Percentiles rank a stretch among this genome's conserved stretches.
phyloP scores from a whole-genome alignment of 2,329 filamentous ascomycete species.

The Hirsutella thompsonii region DNA sequence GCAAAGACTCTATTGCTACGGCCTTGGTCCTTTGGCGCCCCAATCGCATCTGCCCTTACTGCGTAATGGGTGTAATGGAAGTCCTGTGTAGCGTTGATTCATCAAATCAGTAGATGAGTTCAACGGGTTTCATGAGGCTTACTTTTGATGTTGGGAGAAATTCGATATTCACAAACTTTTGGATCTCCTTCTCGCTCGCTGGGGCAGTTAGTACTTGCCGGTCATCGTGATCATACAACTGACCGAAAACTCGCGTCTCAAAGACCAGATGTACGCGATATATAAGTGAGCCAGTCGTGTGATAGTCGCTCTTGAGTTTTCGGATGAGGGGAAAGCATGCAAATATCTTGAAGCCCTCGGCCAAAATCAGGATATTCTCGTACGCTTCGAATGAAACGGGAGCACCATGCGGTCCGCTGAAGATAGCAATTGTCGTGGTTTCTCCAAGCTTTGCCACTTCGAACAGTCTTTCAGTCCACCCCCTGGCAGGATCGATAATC shows the following conservation, averaged over 20 bases:
- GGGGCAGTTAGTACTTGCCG: neutral
- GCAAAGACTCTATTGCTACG: neutral
- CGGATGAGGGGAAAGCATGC: neutral
- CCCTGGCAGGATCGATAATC: neutral
- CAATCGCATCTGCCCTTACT: neutral
- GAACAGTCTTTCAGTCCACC: neutral
- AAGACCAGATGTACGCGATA: too few species aligned
- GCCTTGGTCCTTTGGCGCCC: neutral
- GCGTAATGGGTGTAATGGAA: neutral
- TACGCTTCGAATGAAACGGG: neutral
- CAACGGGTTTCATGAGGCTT: neutral
- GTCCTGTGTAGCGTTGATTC: too few species aligned
- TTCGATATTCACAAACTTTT: neutral
- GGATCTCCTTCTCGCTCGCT: neutral
- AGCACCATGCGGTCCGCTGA: neutral
- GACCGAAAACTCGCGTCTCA: too few species aligned
- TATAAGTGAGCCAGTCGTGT: neutral
- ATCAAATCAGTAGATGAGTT: too few species aligned
- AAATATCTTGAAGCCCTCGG: neutral
- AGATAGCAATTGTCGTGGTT: neutral
- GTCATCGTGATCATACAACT: too few species aligned
- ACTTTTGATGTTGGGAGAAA: neutral
- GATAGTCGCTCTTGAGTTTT: neutral
- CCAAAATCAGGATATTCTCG: neutral
- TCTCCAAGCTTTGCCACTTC: neutral